Evolutionary conservation across 257 asterid genomes (phyloP).

Genomic region (Handroanthus guayacan): DNA sequence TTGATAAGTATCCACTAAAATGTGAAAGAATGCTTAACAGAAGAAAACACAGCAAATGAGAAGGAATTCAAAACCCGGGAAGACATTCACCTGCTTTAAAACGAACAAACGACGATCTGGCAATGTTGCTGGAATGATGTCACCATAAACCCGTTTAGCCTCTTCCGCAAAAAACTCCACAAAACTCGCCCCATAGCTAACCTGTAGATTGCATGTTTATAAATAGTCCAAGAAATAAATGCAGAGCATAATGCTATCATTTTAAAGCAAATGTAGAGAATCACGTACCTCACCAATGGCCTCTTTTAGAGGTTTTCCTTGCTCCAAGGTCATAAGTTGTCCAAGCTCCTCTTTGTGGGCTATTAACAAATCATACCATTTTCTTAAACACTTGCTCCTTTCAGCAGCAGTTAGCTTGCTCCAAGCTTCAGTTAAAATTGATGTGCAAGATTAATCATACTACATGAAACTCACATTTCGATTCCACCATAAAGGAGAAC

Average conservation of each 20-base stretch:
- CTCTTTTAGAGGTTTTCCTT: constrained; percentile 97
- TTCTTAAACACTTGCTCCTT: constrained; percentile 84
- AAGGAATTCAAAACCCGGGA: neutral
- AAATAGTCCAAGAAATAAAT: constrained; percentile 21
- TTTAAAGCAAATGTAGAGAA: constrained; percentile 34
- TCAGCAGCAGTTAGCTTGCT: constrained; percentile 92
- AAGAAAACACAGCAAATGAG: neutral
- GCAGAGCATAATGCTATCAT: constrained; percentile 12
- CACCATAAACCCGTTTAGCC: constrained; percentile 96
- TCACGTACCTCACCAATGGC: constrained; percentile 88
- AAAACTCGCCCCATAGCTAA: constrained; percentile 85
- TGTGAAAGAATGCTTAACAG: constrained; percentile 10
- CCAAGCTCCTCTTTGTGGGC: constrained; percentile 92
- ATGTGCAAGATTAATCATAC: constrained; percentile 29
- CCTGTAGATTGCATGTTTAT: constrained; percentile 57
- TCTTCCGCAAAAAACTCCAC: constrained; percentile 96
- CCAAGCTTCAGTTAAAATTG: constrained; percentile 73
- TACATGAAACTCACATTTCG: constrained; percentile 13
- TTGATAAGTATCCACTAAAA: constrained; percentile 17
- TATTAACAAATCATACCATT: constrained; percentile 87
- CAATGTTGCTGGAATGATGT: constrained; percentile 86
- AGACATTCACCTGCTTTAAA: constrained; percentile 73
- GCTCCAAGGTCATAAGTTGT: constrained; percentile 94
- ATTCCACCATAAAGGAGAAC: constrained; percentile 19
- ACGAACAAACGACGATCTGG: constrained; percentile 95